phyloP scores from a whole-genome alignment of 2,329 filamentous ascomycete species.

The Sporothrix pseudoabietina region DNA sequence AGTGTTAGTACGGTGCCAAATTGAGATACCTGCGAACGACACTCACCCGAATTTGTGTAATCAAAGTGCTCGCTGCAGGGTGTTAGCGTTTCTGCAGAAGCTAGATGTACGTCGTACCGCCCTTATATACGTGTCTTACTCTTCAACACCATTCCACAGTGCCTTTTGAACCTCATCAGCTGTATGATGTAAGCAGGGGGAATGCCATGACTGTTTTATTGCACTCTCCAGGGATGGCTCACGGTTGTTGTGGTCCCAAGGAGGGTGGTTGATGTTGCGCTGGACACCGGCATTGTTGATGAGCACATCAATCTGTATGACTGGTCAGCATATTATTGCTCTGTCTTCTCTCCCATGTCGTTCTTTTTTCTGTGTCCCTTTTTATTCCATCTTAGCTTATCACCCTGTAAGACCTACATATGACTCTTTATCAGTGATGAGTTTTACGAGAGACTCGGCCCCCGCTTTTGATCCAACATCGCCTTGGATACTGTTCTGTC shows the following conservation, averaged over 20 bases:
- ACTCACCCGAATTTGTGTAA: not conserved
- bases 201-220: not conserved
- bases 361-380: no score
- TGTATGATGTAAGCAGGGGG: not conserved
- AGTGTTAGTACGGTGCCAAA: not conserved
- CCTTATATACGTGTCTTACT: not conserved
- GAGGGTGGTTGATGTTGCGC: not conserved
- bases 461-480: not conserved
- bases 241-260: conserved; percentile 4
- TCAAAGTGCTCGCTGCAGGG: not conserved
- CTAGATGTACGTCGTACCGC: not conserved
- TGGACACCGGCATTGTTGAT: conserved; percentile 4
- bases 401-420: not conserved
- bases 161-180: not conserved
- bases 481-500: not conserved
- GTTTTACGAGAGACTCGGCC: not conserved
- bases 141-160: not conserved
- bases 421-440: not conserved
- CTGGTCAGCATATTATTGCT: not conserved
- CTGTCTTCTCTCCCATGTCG: not conserved
- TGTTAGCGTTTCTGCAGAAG: not conserved
- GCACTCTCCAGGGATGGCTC: not conserved
- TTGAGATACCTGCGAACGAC: no score
- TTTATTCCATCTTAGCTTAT: no score
- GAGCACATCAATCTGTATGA: not conserved